Base-by-base conservation (phyloP, 129 eudicot genomes). In the Chrysanthemum seticuspe region DNA sequence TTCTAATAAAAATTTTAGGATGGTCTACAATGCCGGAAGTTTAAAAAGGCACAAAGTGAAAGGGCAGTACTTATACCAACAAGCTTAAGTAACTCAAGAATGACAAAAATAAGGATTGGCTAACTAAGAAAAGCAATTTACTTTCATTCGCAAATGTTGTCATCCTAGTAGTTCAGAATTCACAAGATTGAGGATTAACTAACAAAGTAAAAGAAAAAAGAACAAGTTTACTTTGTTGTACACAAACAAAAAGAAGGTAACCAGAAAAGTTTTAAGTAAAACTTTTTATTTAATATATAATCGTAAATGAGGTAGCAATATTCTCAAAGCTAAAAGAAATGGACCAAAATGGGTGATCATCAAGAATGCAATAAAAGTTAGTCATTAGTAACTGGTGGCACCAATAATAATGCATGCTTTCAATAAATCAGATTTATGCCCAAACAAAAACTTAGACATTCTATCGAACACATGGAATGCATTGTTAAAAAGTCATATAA, bases 331-430 rank as follows among this genome's bases (percentile, higher is more conserved):
- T 52, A 69, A 69, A 27, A 27, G 29, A 10, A 31, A 69, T 15
- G 31, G 74, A 21, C 16, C n/a, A 3, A 11, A 16, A 54, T 70
- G 51, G 56, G 34, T 16, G 11, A 16, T n/a, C 71, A 73, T 61
- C 18, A 48, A 31, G 5, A 31, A 1, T 31, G 36, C 36, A 31
- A 31, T 31, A 31, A 3, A 3, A 31, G 36, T 5, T 31, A 31
- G 34, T n/a, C 71, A 73, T 61, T 16, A 61, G 50, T 49, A 61
- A 29, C 59, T 14, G 23, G 70, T 29, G 62, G 62, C 2, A 19
- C 68, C 51, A n/a, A 25, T 15, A 49, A 69, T n/a, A 61, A 49
- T 16, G 29, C 59, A 60, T 72, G 67, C 6, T 72, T 60, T 47
- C 11, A 21, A 27, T 51, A n/a, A n/a, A 47, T 47, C 23, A 13